Evolutionary conservation across 208 protist genomes (phyloP), one percentile per base, ranked within the genome.

Genomic region (Vickermania ingenoplastis): DNA sequence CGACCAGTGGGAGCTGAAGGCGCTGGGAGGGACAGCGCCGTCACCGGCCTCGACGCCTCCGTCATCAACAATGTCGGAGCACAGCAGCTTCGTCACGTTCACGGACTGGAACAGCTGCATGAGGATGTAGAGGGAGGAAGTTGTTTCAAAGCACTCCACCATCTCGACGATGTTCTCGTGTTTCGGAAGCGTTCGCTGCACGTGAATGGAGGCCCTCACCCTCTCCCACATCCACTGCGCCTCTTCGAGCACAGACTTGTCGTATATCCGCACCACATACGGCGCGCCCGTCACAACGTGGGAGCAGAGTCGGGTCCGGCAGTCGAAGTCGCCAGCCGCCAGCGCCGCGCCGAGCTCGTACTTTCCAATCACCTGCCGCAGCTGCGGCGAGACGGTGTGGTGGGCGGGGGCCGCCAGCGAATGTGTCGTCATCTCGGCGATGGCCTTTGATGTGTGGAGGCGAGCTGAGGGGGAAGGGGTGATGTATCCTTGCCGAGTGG

Each of bases 211-310:
- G 54, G 83, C 82, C 17, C 75, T 72, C 24, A 82, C 79, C 23
- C 83, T 81, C 13, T 86, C 53, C 82, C 88, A 90, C 84, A 94
- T 94, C 84, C 88, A 94, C 52, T 75, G 62, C 27, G 78, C 75
- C 52, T 94, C 81, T 0, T 58, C 61, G 31, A 94, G 77, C 31
- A 88, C 65, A 56, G 31, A 59, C 61, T 94, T 94, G 59, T 71
- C 64, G 62, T 91, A 94, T 28, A 91, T 85, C 30, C 88, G 88
- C 53, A 86, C 83, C 2, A 89, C 88, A 49, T 91, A 92, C 41
- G 75, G 67, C 2, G 77, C 80, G 21, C 88, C 84, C 1, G 84
- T 94, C 7, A 81, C 71, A 50, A 89, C 68, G 63, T 92, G 83
- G 7, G 71, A 81, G 61, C 88, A 94, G 41, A 94, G 59, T 7